Conservation (phyloP, 192 early-diverging fungal species). For the Rhizophagus prolifer region DNA sequence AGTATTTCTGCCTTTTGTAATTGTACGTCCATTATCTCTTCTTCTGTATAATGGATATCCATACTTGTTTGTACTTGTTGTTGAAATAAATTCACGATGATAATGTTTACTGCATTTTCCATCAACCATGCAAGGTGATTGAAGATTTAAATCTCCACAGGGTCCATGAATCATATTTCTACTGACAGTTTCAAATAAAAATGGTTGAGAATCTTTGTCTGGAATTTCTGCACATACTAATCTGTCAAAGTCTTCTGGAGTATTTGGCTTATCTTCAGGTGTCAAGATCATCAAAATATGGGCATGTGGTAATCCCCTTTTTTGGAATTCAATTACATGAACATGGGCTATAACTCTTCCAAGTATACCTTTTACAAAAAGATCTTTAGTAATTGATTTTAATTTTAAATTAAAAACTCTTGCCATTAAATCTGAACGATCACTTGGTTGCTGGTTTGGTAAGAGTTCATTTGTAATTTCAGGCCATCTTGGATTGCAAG, state of each 20-base stretch:
- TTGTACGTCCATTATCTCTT: background rate
- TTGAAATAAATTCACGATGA: constrained; percentile 10
- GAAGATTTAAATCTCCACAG: constrained; percentile 2
- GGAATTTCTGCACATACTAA: constrained; percentile 35
- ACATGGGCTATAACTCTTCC: constrained; percentile 35
- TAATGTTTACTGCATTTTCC: constrained; percentile 35
- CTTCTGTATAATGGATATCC: constrained; percentile 27
- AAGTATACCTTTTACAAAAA: constrained; percentile 21
- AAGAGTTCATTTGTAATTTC: constrained; percentile 23
- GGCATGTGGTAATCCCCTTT: constrained; percentile 39
- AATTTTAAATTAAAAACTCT: constrained; percentile 31
- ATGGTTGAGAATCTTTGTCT: constrained; percentile 8
- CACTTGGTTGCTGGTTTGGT: constrained; percentile 1
- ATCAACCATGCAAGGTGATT: constrained; percentile 30
- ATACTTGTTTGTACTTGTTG: constrained; percentile 16
- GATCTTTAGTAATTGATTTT: constrained; percentile 13
- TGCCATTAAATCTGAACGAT: constrained; percentile 28
- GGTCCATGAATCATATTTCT: constrained; percentile 39
- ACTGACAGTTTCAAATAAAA: constrained; percentile 18
- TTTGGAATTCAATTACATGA: constrained; percentile 43
- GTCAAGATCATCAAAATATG: constrained; percentile 40
- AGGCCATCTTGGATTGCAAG: constrained; percentile 30
- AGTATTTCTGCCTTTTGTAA: background rate
- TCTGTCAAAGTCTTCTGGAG: constrained; percentile 26
- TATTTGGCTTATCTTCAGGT: constrained; percentile 13